Conservation (phyloP, 2,329 filamentous ascomycete genomes). For the Dothidotthia symphoricarpi region DNA sequence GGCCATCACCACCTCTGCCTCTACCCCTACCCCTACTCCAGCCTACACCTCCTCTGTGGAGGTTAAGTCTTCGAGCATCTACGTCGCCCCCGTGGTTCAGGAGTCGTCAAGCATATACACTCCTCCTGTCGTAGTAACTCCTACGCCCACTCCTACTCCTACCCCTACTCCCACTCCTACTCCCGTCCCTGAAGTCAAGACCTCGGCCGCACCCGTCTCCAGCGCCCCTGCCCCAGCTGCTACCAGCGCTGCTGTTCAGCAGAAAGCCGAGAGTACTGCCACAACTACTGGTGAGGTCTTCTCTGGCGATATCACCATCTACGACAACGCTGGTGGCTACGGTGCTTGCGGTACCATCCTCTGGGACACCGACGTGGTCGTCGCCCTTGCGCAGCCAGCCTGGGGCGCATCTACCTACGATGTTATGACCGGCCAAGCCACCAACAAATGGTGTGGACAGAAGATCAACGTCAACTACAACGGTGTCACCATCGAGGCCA, state of each 20-base stretch:
- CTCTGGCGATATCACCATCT: constrained; percentile 35
- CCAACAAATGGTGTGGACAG: constrained; percentile 38
- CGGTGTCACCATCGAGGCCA: constrained; percentile 28
- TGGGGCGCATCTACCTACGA: constrained; percentile 35
- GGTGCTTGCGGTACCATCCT: constrained; percentile 35
- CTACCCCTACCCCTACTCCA: constrained; percentile 11
- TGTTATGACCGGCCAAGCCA: constrained; percentile 28
- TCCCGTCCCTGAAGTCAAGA: neutral
- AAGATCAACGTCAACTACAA: constrained; percentile 33
- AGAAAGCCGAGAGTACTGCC: constrained; percentile 2
- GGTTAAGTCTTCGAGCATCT: constrained; percentile 12
- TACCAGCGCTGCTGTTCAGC: constrained; percentile 2
- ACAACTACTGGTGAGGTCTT: constrained; percentile 7
- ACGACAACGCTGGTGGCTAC: constrained; percentile 28
- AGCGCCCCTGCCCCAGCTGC: constrained; percentile 4
- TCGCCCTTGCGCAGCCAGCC: constrained; percentile 29
- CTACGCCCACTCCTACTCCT: constrained; percentile 8
- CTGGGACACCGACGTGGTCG: constrained; percentile 22
- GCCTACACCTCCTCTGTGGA: constrained; percentile 10
- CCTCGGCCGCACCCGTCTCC: constrained; percentile 1
- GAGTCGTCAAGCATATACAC: neutral
- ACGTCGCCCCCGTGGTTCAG: constrained; percentile 8
- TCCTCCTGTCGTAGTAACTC: constrained; percentile 5
- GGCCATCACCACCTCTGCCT: constrained; percentile 14
- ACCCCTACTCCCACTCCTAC: constrained; percentile 8